Percentiles rank a stretch among this genome's conserved stretches.
Evolutionary conservation across 225 moss, liverwort and hornwort genomes (phyloP).

Genomic region (Anthoceros angustus): DNA sequence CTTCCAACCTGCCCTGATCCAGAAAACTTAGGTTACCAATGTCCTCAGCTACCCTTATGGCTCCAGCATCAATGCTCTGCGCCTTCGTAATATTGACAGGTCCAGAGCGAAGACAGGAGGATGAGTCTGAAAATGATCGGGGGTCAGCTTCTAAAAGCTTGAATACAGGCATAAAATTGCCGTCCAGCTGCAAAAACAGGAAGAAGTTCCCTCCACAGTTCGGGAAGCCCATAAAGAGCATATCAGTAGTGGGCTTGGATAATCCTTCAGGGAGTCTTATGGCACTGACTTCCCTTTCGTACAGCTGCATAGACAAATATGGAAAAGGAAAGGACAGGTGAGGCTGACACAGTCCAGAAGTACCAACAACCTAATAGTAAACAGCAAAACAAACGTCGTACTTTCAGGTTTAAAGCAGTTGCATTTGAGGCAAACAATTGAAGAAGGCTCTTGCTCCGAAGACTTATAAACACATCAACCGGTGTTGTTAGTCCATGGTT

Average conservation of each 20-base stretch:
- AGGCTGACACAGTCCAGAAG: not conserved
- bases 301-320: constrained; percentile 34
- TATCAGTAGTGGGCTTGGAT: constrained; percentile 51
- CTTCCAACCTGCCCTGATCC: constrained; percentile 35
- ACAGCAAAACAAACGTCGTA: constrained; percentile 6
- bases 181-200: constrained; percentile 69
- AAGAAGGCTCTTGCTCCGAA: constrained; percentile 84
- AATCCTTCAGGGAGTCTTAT: constrained; percentile 50
- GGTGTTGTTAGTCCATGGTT: constrained; percentile 53
- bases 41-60: constrained; percentile 49
- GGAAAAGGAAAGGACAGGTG: not conserved
- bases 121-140: constrained; percentile 20
- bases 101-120: constrained; percentile 44
- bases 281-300: constrained; percentile 61
- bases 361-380: not conserved
- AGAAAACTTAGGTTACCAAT: constrained; percentile 67
- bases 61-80: constrained; percentile 70
- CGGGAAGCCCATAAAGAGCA: constrained; percentile 85
- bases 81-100: constrained; percentile 50
- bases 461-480: constrained; percentile 60
- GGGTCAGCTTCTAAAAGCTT: constrained; percentile 75
- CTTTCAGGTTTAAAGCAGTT: constrained; percentile 67
- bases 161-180: constrained; percentile 66
- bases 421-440: constrained; percentile 78
- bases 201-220: constrained; percentile 70